Evolutionary conservation across 2,329 filamentous ascomycete species (phyloP).

Genomic region (Penicillium sp.): DNA sequence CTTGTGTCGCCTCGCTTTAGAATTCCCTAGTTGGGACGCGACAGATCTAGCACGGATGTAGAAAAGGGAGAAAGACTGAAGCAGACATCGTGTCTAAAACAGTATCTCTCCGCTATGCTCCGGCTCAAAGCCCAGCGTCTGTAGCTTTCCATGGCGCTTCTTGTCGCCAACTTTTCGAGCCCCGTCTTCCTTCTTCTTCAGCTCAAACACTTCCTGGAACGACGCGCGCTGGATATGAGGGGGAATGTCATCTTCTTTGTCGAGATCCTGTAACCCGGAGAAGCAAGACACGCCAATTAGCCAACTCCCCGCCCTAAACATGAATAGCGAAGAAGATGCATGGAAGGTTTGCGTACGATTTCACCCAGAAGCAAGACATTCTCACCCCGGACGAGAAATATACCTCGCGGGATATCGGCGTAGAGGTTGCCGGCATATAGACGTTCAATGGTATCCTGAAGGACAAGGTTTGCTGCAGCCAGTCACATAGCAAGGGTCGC

Average conservation of each 20-base stretch:
- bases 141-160: constrained; percentile 59
- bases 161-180: constrained; percentile 66
- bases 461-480: constrained; percentile 93
- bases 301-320: no score
- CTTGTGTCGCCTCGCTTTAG: no score
- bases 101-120: constrained; percentile 70
- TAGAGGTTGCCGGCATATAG: constrained; percentile 68
- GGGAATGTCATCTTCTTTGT: constrained; percentile 84
- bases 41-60: no score
- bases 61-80: no score
- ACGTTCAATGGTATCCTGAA: constrained; percentile 85
- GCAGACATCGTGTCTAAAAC: no score
- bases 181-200: constrained; percentile 63
- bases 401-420: constrained; percentile 73
- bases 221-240: constrained; percentile 58
- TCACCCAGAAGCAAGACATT: constrained; percentile 94
- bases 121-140: constrained; percentile 75
- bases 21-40: no score
- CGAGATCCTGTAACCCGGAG: constrained; percentile 67
- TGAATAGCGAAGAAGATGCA: no score
- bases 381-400: constrained; percentile 88
- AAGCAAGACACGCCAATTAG: no score
- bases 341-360: constrained; percentile 57
- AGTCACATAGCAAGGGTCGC: constrained; percentile 9
- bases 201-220: constrained; percentile 58